These are phyloP conservation scores for Blechomonas ayalai DNA, from an alignment of 208 protist species.

Conservation along the genomic window DNA sequence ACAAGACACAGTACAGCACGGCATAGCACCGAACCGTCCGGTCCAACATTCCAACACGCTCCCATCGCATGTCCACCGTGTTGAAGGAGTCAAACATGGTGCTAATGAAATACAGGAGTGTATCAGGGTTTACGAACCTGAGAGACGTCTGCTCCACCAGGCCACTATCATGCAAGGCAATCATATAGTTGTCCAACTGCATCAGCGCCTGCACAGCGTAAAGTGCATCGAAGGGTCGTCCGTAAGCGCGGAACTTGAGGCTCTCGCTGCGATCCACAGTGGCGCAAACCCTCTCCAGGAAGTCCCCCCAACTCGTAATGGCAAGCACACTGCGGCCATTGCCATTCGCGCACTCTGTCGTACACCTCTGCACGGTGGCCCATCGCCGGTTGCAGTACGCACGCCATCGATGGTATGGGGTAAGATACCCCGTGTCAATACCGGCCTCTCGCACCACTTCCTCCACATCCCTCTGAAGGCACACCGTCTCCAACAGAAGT, in stretches of 20 bases:
- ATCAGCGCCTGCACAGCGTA: constrained; percentile 59
- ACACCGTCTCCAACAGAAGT: constrained; percentile 35
- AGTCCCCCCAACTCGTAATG: constrained; percentile 57
- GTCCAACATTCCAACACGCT: constrained; percentile 24
- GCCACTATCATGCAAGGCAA: constrained; percentile 44
- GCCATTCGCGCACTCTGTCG: constrained; percentile 14
- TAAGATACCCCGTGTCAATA: constrained; percentile 54
- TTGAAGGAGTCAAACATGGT: constrained; percentile 67
- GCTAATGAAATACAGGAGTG: constrained; percentile 31
- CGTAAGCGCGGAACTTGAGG: constrained; percentile 8
- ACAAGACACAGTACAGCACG: constrained; percentile 32
- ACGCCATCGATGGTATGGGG: constrained; percentile 44
- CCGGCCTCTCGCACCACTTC: constrained; percentile 29
- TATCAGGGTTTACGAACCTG: constrained; percentile 26
- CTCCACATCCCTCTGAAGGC: constrained; percentile 40
- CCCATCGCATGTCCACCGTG: constrained; percentile 27
- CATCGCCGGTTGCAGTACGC: constrained; percentile 24
- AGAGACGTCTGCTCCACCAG: constrained; percentile 35
- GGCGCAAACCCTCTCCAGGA: constrained; percentile 51
- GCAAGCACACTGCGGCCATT: constrained; percentile 29
- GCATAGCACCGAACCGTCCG: constrained; percentile 35
- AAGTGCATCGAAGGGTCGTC: constrained; percentile 39
- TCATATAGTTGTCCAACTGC: constrained; percentile 70
- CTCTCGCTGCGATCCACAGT: constrained; percentile 15
- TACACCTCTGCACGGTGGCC: constrained; percentile 24